Evolutionary conservation across 1,284 basidiomycete genomes (phyloP).

Genomic region (Leccinum subspadiceum): DNA sequence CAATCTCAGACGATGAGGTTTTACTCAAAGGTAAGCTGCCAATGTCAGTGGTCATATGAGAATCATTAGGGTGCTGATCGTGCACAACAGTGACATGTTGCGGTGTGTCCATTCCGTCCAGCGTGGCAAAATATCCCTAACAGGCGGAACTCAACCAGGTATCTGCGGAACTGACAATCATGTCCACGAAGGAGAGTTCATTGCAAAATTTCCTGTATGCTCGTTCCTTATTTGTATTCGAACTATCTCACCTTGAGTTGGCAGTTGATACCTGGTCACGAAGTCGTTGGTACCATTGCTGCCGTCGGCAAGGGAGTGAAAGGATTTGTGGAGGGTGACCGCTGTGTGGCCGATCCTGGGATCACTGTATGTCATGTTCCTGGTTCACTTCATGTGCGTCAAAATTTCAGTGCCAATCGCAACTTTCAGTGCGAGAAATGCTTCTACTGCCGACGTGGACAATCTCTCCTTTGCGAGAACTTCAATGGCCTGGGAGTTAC

Average conservation of each 20-base stretch:
- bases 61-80: not conserved
- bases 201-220: constrained; percentile 63
- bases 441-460: constrained; percentile 78
- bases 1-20: constrained; percentile 51
- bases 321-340: constrained; percentile 68
- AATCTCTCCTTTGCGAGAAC: constrained; percentile 72
- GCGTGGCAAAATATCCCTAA: not conserved
- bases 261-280: constrained; percentile 80
- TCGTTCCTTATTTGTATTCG: not conserved
- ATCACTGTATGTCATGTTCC: constrained; percentile 43
- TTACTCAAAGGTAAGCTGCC: constrained; percentile 50
- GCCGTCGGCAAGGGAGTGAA: constrained; percentile 67
- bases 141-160: constrained; percentile 34
- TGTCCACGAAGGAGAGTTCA: constrained; percentile 75
- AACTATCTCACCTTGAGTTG: constrained; percentile 1
- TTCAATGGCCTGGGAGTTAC: constrained; percentile 74
- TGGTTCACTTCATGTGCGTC: not conserved
- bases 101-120: constrained; percentile 32
- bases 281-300: constrained; percentile 67
- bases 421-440: constrained; percentile 66
- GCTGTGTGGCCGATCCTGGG: constrained; percentile 70
- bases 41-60: not conserved
- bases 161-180: constrained; percentile 76
- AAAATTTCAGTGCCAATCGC: not conserved
- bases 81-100: constrained; percentile 41